Evolutionary conservation across 2,329 filamentous ascomycete species (phyloP).

Genomic region (Colletotrichum acutatum): DNA sequence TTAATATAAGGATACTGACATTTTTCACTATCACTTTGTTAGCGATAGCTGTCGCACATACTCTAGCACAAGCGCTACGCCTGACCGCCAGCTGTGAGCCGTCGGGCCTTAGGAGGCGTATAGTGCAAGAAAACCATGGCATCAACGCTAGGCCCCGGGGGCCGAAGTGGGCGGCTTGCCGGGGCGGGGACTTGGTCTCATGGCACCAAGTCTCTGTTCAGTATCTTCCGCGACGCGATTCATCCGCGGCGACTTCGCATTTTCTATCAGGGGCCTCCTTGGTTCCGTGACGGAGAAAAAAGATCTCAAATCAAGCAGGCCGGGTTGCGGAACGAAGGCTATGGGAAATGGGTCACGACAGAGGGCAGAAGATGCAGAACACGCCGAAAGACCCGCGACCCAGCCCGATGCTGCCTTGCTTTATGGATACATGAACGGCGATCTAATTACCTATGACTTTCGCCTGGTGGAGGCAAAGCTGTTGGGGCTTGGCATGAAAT

Average conservation of each 20-base stretch:
- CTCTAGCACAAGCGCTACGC: not conserved
- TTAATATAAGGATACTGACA: not conserved
- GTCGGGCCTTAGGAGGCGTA: not conserved
- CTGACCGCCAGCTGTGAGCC: not conserved
- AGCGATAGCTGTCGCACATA: not conserved
- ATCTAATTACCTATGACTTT: not conserved
- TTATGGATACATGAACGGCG: not conserved
- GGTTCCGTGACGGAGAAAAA: not conserved
- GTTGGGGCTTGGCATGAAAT: not conserved
- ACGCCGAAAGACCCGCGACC: not conserved
- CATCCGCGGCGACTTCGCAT: not conserved
- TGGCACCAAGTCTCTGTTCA: not conserved
- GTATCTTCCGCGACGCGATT: not conserved
- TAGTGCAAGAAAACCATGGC: not conserved
- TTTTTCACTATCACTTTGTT: not conserved
- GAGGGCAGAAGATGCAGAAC: not conserved
- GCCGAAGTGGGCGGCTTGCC: not conserved
- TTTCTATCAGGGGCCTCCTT: not conserved
- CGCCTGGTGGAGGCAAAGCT: not conserved
- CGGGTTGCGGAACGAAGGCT: not conserved
- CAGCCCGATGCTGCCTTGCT: not conserved
- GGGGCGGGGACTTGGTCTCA: not conserved
- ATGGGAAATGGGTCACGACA: not conserved
- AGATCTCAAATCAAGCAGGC: not conserved
- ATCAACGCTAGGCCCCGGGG: not conserved